Evolutionary conservation across 202 grass and related monocot species (phyloP).

Genomic region (Cymbopogon flexuosus): DNA sequence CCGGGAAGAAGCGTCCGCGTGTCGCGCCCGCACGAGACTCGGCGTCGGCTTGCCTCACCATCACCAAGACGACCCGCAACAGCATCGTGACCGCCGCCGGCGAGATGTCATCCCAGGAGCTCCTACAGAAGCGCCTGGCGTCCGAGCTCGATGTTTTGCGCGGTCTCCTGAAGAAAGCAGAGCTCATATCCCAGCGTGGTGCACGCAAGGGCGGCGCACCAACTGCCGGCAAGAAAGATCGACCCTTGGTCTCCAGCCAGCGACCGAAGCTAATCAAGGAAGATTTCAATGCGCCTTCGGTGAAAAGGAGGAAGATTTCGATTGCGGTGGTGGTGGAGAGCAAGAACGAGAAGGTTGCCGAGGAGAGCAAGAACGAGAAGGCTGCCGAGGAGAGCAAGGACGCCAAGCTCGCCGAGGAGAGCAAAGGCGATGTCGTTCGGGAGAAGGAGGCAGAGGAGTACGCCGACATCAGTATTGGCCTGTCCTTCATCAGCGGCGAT

Average conservation of each 20-base stretch:
- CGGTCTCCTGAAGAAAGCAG: conserved; percentile 1
- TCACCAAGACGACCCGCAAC: neutral
- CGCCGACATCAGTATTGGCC: neutral
- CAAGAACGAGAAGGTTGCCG: neutral
- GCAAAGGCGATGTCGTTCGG: neutral
- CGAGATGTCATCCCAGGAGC: neutral
- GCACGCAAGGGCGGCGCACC: neutral
- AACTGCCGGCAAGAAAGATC: neutral
- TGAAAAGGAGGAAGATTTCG: neutral
- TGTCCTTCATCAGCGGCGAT: neutral
- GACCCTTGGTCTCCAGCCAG: neutral
- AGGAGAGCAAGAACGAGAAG: neutral
- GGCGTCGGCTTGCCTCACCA: neutral
- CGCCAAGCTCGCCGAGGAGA: neutral
- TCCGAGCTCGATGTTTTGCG: conserved; percentile 24
- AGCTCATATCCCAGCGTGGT: neutral
- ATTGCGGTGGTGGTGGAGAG: neutral
- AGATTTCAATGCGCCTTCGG: neutral
- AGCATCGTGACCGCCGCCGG: neutral
- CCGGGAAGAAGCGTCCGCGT: neutral
- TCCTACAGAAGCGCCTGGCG: neutral
- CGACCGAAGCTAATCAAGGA: neutral
- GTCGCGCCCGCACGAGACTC: neutral
- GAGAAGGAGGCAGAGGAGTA: neutral
- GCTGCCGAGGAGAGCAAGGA: neutral